phyloP scores from a whole-genome alignment of 768 basidiomycete species.

The Nidularia pulvinata region DNA sequence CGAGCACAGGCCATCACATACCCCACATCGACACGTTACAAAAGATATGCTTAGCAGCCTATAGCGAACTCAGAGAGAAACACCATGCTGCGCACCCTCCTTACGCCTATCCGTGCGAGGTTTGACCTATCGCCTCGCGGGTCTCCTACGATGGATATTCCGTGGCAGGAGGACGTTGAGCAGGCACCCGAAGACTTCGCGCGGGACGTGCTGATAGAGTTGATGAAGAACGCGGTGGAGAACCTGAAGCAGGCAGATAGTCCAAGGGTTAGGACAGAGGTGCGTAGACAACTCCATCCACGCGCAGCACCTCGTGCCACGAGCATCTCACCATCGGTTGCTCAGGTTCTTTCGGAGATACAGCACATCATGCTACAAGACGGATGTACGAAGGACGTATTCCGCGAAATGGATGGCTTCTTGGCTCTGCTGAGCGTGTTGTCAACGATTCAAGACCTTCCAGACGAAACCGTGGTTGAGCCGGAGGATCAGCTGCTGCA shows the following conservation, averaged over 20 bases:
- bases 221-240: slow-evolving; percentile 72
- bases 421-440: slow-evolving; percentile 72
- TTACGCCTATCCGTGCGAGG: slow-evolving; percentile 57
- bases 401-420: slow-evolving; percentile 84
- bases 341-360: slow-evolving; percentile 65
- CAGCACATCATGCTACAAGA: slow-evolving; percentile 69
- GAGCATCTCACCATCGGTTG: too few species aligned
- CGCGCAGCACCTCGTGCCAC: too few species aligned
- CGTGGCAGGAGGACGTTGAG: slow-evolving; percentile 32
- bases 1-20: too few species aligned
- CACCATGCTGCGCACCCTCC: slow-evolving; percentile 55
- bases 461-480: slow-evolving; percentile 25
- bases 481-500: slow-evolving; percentile 31
- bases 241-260: slow-evolving; percentile 60
- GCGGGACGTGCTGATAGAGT: slow-evolving; percentile 66
- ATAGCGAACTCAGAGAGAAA: background rate
- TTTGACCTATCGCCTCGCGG: slow-evolving; percentile 45
- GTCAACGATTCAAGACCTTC: slow-evolving; percentile 47
- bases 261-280: slow-evolving; percentile 47
- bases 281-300: slow-evolving; percentile 20
- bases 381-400: slow-evolving; percentile 65
- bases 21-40: too few species aligned
- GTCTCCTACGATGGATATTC: slow-evolving; percentile 3
- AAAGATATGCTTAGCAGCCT: too few species aligned
- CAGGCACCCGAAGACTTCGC: slow-evolving; percentile 70